Evolutionary conservation across 1,284 basidiomycete genomes (phyloP), one percentile per base, ranked within the genome.

Genomic region (Leccinum solheimii): DNA sequence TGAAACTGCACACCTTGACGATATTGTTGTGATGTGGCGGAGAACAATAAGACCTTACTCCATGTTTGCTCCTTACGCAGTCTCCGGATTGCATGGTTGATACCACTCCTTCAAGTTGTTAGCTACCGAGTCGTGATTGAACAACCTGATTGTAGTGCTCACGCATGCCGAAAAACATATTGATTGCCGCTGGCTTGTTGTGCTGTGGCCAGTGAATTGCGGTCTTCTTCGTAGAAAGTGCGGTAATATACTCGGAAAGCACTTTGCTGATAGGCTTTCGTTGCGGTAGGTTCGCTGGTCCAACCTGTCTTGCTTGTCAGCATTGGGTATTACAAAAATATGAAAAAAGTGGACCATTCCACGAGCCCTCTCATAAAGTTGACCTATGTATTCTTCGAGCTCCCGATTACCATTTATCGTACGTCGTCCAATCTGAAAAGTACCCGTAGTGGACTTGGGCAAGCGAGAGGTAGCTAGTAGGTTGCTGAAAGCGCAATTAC

Each of bases 181-280:
- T 97, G 75, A 98, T 99, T 0, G 97, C 95, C 1, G 92, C 86
- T 77, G 99, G 97, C 76, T 99, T 99, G 76, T 99, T 48, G 45
- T 16, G 19, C 19, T 21, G 16, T 19, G 19, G 45, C 45, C 10
- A 48, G 45, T 11, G 45, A 19, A 23, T 5, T 7, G 45, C 45
- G 19, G n/a, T 11, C 19, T 48, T 48, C 45, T 48, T 48, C n/a
- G 8, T 21, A 21, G 16, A 19, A 21, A 48, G 45, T 3, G 45
- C 19, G 19, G 8, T 10, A 19, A 48, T 48, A 19, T 48, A 48
- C 45, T 48, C 19, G 10, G 16, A n/a, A 19, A 19, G 45, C 19
- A 48, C 45, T 21, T 48, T 21, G 10, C 10, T 48, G 16, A 23
- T 21, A 16, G 45, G 45, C 19, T 21, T 48, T 48, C 45, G 21